These are phyloP conservation scores for Parietichytrium sp. DNA, from an alignment of 108 stramenopile species.

Conservation along the genomic window DNA sequence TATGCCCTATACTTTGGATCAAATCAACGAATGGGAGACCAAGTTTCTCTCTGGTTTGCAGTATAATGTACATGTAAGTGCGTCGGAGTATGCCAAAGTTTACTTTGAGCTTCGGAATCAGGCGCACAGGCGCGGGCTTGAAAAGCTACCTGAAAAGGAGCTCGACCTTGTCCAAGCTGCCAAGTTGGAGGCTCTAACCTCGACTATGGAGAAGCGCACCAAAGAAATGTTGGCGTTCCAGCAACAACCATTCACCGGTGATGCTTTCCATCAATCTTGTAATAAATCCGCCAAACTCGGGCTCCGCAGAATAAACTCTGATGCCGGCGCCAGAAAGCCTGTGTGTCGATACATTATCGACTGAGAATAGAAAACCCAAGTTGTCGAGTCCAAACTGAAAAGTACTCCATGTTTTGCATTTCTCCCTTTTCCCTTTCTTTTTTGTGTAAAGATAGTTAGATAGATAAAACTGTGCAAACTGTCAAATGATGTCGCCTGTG, in stretches of 20 bases:
- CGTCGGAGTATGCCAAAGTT: conserved; percentile 1
- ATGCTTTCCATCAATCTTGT: background rate
- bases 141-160: conserved; percentile 5
- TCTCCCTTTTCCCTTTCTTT: no score
- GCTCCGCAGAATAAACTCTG: background rate
- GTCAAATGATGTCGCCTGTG: no score
- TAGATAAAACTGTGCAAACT: no score
- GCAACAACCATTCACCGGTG: background rate
- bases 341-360: conserved; percentile 7
- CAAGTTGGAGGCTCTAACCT: conserved; percentile 19
- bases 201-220: conserved; percentile 28
- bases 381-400: no score
- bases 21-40: conserved; percentile 86
- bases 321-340: background rate
- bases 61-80: background rate
- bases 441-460: no score
- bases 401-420: no score
- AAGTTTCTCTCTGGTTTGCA: conserved; percentile 42
- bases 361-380: background rate
- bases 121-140: background rate
- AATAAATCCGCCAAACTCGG: background rate
- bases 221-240: background rate
- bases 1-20: conserved; percentile 70
- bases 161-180: conserved; percentile 2
- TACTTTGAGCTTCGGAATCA: conserved; percentile 30